These are phyloP conservation scores for Melocanna baccifera DNA, from an alignment of 176 grass and related monocot genomes.

Conservation along the genomic window DNA sequence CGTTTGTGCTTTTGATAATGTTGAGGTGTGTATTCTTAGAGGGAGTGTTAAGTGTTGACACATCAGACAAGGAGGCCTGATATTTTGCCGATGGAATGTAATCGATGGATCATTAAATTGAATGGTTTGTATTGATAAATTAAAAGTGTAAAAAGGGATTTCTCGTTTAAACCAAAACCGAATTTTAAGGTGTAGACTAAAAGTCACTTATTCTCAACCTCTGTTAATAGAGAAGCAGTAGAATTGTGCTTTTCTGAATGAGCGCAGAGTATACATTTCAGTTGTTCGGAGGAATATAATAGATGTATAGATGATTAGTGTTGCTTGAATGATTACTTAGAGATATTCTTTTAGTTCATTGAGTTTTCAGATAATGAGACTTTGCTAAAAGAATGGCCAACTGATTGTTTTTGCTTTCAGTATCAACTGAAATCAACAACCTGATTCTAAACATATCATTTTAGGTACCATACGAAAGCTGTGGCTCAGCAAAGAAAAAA, in stretches of 20 bases:
- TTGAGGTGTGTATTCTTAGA: neutral
- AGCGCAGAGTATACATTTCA: neutral
- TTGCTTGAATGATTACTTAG: neutral
- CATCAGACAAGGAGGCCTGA: neutral
- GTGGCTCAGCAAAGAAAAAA: neutral
- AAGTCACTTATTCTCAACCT: neutral
- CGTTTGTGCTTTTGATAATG: neutral
- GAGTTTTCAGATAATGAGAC: neutral
- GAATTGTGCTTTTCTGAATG: neutral
- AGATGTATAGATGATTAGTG: neutral
- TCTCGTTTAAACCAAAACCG: neutral
- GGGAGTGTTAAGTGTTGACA: neutral
- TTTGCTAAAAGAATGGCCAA: neutral
- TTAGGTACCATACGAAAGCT: neutral
- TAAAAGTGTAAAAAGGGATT: neutral
- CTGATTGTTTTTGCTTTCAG: neutral
- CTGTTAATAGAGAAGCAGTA: neutral
- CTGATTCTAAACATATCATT: conserved; percentile 5
- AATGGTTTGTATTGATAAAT: neutral
- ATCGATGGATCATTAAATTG: neutral
- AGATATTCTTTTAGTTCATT: neutral
- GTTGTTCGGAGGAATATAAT: neutral
- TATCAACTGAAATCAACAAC: neutral
- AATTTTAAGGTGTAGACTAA: neutral
- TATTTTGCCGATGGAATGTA: neutral